These are phyloP conservation scores for Sporothrix brasiliensis DNA, from an alignment of 2,329 filamentous ascomycete species.

Conservation along the genomic window DNA sequence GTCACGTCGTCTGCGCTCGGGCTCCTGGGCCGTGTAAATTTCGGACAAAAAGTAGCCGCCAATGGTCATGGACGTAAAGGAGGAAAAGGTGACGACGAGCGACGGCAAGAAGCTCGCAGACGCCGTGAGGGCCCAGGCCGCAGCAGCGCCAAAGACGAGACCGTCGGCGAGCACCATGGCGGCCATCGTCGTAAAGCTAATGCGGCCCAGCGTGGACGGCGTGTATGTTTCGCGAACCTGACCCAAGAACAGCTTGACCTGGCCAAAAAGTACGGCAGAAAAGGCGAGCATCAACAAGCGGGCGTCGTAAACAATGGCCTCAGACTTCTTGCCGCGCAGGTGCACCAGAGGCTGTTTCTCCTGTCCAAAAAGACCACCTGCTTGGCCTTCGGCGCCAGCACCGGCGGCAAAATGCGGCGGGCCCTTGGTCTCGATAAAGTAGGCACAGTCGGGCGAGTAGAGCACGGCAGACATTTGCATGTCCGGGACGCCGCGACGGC, in stretches of 20 bases:
- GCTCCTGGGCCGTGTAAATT: conserved; percentile 64
- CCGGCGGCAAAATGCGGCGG: conserved; percentile 57
- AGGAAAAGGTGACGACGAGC: conserved; percentile 55
- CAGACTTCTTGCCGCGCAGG: conserved; percentile 62
- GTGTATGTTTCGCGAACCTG: conserved; percentile 70
- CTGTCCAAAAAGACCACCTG: not conserved
- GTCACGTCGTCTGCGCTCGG: conserved; percentile 54
- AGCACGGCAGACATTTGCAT: conserved; percentile 65
- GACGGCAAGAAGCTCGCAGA: conserved; percentile 61
- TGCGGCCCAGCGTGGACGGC: conserved; percentile 66
- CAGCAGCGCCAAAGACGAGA: conserved; percentile 60
- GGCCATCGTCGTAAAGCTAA: conserved; percentile 65
- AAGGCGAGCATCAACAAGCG: conserved; percentile 63
- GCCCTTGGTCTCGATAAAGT: conserved; percentile 66
- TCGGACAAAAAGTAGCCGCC: conserved; percentile 62
- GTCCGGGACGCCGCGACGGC: conserved; percentile 49
- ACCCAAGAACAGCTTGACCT: conserved; percentile 63
- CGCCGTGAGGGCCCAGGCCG: conserved; percentile 59
- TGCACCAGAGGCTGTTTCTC: conserved; percentile 44
- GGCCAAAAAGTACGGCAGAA: conserved; percentile 60
- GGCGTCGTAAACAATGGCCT: conserved; percentile 59
- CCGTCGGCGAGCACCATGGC: conserved; percentile 67
- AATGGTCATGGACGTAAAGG: conserved; percentile 61
- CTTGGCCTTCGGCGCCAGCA: conserved; percentile 47
- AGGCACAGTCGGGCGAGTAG: conserved; percentile 70